Evolutionary conservation across 2,329 filamentous ascomycete species (phyloP).

Genomic region (Aschersonia sp.): DNA sequence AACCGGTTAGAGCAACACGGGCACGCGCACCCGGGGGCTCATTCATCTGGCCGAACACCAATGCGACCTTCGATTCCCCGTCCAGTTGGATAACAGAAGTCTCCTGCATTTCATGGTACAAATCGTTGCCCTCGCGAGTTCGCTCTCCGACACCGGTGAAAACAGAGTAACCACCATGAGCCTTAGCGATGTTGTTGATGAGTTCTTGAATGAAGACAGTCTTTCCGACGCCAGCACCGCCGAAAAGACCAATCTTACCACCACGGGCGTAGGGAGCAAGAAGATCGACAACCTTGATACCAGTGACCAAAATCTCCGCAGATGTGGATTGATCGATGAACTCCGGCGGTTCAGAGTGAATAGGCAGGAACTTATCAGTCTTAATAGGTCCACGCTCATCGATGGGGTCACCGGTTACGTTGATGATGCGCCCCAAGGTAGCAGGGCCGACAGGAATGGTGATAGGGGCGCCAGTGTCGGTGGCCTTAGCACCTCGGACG

Average conservation of each 20-base stretch:
- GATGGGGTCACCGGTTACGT: slow-evolving; percentile 99
- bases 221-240: slow-evolving; percentile 99
- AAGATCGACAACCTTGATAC: slow-evolving; percentile 99
- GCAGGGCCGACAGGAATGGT: slow-evolving; percentile 86
- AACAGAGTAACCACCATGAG: slow-evolving; percentile 99
- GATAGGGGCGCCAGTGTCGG: slow-evolving; percentile 89
- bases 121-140: slow-evolving; percentile 99
- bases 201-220: slow-evolving; percentile 99
- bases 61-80: slow-evolving; percentile 96
- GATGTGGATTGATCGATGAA: slow-evolving; percentile 94
- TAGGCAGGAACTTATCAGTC: slow-evolving; percentile 71
- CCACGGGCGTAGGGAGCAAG: slow-evolving; percentile 98
- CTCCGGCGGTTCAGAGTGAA: slow-evolving; percentile 84
- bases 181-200: slow-evolving; percentile 99
- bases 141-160: slow-evolving; percentile 99
- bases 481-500: slow-evolving; percentile 72
- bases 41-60: slow-evolving; percentile 99
- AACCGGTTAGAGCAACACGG: slow-evolving; percentile 94
- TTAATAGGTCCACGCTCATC: slow-evolving; percentile 99
- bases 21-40: slow-evolving; percentile 98
- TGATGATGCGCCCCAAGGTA: slow-evolving; percentile 98
- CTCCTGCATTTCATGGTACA: slow-evolving; percentile 99
- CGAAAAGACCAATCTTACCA: slow-evolving; percentile 99
- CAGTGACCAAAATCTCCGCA: slow-evolving; percentile 93
- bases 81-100: slow-evolving; percentile 99